A percentile compares a stretch with the other conserved stretches of the same genome.
Conservation (phyloP, 805 yeast genomes). For the Metschnikowia orientalis region DNA sequence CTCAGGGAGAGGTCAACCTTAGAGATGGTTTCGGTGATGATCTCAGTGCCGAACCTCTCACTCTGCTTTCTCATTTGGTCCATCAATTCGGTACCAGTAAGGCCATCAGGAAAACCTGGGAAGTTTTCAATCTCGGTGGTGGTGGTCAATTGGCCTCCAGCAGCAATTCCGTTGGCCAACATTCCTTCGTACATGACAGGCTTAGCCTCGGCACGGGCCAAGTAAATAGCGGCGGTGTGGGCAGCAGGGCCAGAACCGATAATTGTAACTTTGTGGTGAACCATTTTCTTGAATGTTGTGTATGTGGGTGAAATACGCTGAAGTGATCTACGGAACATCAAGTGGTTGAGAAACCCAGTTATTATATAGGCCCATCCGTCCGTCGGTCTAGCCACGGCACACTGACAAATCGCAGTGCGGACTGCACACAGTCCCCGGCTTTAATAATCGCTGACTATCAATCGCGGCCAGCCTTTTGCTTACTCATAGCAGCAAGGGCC, state of each 20-base stretch:
- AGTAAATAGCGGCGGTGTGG: slow-evolving; percentile 96
- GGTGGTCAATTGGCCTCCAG: slow-evolving; percentile 98
- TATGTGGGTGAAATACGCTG: background rate
- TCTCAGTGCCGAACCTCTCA: slow-evolving; percentile 82
- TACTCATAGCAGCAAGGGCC: too few relatives aligned
- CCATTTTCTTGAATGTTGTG: slow-evolving; percentile 47
- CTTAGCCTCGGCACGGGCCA: slow-evolving; percentile 93
- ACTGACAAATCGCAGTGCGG: slow-evolving; percentile 7
- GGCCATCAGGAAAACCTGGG: slow-evolving; percentile 97
- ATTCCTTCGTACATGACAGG: slow-evolving; percentile 94
- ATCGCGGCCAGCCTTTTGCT: too few relatives aligned
- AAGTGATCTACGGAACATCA: slow-evolving; percentile 2
- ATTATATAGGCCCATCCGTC: slow-evolving; percentile 6
- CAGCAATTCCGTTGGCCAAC: slow-evolving; percentile 96
- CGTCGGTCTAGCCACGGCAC: slow-evolving; percentile 12
- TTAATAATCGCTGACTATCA: too few relatives aligned
- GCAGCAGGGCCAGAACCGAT: slow-evolving; percentile 99
- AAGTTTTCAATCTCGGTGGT: slow-evolving; percentile 98
- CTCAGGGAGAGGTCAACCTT: slow-evolving; percentile 82
- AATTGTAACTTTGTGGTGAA: slow-evolving; percentile 78
- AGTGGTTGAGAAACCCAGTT: slow-evolving; percentile 1
- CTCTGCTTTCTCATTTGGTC: slow-evolving; percentile 92
- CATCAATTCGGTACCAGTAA: slow-evolving; percentile 85
- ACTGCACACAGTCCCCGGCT: slow-evolving; percentile 9
- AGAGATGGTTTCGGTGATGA: slow-evolving; percentile 91